Percentiles rank a stretch among this genome's conserved stretches.
Conservation (phyloP, 768 basidiomycete species). For the Crassisporium funariophilum region DNA sequence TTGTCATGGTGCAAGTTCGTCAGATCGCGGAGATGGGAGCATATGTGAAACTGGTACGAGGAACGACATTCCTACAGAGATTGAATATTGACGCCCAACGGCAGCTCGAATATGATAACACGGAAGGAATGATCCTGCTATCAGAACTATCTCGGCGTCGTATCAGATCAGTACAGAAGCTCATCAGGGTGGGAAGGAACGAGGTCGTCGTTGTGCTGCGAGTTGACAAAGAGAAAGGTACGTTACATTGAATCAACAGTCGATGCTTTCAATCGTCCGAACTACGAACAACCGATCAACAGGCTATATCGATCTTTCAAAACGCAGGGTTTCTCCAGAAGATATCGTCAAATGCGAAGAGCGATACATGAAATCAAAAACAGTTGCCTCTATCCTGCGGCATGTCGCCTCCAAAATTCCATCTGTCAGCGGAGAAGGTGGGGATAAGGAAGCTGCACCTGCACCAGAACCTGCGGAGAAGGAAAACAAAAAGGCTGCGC, state of each 20-base stretch:
- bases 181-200: slow-evolving; percentile 96
- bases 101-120: slow-evolving; percentile 98
- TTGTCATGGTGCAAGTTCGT: slow-evolving; percentile 99
- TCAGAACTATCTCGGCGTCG: slow-evolving; percentile 96
- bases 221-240: slow-evolving; percentile 99
- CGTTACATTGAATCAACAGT: slow-evolving; percentile 17
- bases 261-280: neutral
- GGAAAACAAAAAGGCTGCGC: slow-evolving; percentile 46
- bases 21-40: slow-evolving; percentile 99
- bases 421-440: slow-evolving; percentile 40
- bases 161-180: slow-evolving; percentile 96
- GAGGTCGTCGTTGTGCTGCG: slow-evolving; percentile 98
- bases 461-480: slow-evolving; percentile 41
- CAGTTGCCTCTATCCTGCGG: slow-evolving; percentile 90
- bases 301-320: slow-evolving; percentile 99
- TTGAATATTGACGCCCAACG: neutral
- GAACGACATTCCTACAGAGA: slow-evolving; percentile 1
- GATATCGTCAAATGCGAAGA: slow-evolving; percentile 99
- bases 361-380: slow-evolving; percentile 96
- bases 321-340: slow-evolving; percentile 96
- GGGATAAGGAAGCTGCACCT: slow-evolving; percentile 13
- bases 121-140: slow-evolving; percentile 99
- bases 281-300: neutral
- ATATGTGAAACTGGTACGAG: slow-evolving; percentile 91
- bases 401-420: slow-evolving; percentile 87